Conservation (phyloP, 352 stramenopile genomes). For the Globisporangium nunn region DNA sequence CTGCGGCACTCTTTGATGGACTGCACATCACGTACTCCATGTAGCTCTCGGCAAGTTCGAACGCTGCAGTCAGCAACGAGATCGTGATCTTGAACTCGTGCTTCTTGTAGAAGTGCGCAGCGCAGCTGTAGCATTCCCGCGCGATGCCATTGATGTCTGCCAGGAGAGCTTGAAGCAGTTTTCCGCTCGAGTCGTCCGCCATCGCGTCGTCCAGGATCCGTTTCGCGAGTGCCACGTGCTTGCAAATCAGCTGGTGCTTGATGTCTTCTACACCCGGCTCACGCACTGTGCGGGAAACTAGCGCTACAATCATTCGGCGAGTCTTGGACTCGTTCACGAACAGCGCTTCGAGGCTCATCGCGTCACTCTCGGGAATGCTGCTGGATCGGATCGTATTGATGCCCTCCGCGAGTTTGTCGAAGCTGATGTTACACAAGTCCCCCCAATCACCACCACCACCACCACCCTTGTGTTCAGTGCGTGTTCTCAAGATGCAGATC, state of each 20-base stretch:
- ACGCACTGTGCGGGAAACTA: slow-evolving; percentile 14
- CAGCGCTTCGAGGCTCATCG: slow-evolving; percentile 19
- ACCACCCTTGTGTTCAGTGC: background rate
- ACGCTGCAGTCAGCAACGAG: slow-evolving; percentile 30
- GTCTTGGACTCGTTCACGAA: slow-evolving; percentile 36
- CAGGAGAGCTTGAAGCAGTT: slow-evolving; percentile 31
- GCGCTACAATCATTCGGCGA: slow-evolving; percentile 31
- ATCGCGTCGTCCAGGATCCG: slow-evolving; percentile 35
- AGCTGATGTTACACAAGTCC: slow-evolving; percentile 4
- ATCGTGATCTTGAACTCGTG: slow-evolving; percentile 32
- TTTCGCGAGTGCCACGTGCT: slow-evolving; percentile 22
- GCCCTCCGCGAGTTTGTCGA: slow-evolving; percentile 11
- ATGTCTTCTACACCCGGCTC: background rate
- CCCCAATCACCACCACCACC: background rate
- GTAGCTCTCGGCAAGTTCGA: slow-evolving; percentile 46
- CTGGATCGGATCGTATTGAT: background rate
- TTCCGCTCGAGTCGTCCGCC: slow-evolving; percentile 14
- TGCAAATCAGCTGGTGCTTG: slow-evolving; percentile 14
- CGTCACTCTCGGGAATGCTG: slow-evolving; percentile 4
- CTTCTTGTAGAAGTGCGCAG: slow-evolving; percentile 40
- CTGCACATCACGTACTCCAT: slow-evolving; percentile 62
- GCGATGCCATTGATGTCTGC: slow-evolving; percentile 53
- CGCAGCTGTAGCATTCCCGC: slow-evolving; percentile 55
- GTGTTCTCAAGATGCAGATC: slow-evolving; percentile 14
- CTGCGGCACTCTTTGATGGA: slow-evolving; percentile 14